phyloP scores from a whole-genome alignment of 768 basidiomycete species.

The Tulasnella sp. region DNA sequence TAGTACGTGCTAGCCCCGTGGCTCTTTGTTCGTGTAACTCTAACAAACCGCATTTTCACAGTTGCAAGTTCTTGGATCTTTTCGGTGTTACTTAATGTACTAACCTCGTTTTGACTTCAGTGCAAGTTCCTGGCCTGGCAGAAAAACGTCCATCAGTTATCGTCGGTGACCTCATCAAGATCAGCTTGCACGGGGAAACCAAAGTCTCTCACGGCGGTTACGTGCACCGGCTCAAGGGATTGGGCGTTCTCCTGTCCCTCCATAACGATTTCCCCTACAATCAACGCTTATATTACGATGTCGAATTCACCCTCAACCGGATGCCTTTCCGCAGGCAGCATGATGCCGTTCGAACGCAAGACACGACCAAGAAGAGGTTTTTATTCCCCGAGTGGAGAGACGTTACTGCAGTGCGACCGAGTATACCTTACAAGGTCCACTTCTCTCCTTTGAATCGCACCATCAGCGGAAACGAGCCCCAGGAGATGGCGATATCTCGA shows the following conservation, averaged over 20 bases:
- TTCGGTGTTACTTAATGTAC: background rate
- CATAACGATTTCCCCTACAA: background rate
- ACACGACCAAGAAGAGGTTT: background rate
- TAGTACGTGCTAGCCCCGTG: background rate
- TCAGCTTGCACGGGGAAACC: background rate
- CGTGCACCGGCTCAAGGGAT: background rate
- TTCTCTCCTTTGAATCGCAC: background rate
- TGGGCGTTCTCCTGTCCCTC: background rate
- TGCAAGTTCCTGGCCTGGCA: conserved; percentile 16
- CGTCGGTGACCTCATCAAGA: conserved; percentile 12
- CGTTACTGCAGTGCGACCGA: background rate
- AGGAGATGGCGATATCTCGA: conserved; percentile 11
- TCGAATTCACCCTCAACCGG: background rate
- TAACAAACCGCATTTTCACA: background rate
- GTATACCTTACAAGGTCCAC: background rate
- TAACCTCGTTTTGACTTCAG: background rate
- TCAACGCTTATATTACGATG: background rate
- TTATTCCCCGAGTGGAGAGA: background rate
- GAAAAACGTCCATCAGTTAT: conserved; percentile 27
- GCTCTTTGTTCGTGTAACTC: conserved; percentile 36
- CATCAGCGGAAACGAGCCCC: background rate
- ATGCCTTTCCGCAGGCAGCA: background rate
- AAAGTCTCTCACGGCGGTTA: background rate
- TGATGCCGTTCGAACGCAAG: background rate
- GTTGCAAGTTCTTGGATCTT: background rate